Evolutionary conservation across 2,329 filamentous ascomycete species (phyloP).

Genomic region (Phyllosticta paracitricarpa): DNA sequence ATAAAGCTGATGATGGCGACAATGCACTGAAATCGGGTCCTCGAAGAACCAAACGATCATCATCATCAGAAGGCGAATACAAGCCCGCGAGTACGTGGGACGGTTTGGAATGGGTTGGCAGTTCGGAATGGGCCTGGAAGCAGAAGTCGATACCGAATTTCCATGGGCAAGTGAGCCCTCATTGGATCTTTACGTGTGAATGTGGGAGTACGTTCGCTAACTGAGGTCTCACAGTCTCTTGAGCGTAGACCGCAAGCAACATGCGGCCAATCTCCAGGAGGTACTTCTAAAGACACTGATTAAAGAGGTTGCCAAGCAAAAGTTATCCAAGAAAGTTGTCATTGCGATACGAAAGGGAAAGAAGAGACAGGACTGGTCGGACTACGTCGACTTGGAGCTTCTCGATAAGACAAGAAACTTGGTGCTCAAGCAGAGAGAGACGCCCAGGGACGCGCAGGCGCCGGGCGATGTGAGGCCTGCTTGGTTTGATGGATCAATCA

Average conservation of each 20-base stretch:
- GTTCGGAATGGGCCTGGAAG: slow-evolving; percentile 27
- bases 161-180: background rate
- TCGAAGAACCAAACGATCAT: background rate
- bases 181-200: background rate
- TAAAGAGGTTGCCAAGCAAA: background rate
- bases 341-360: background rate
- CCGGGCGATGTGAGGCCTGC: background rate
- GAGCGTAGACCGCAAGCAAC: background rate
- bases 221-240: background rate
- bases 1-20: background rate
- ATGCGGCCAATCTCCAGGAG: background rate
- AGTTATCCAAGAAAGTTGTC: background rate
- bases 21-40: background rate
- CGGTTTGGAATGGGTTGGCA: slow-evolving; percentile 43
- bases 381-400: background rate
- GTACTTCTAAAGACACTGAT: slow-evolving; percentile 1
- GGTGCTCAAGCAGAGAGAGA: background rate
- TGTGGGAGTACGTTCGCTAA: background rate
- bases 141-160: slow-evolving; percentile 11
- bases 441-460: background rate
- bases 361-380: background rate
- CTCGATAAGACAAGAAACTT: background rate
- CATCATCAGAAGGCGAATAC: slow-evolving; percentile 22
- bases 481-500: slow-evolving; percentile 10
- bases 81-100: slow-evolving; percentile 41